phyloP scores from a whole-genome alignment of 495 filamentous ascomycete species.

The Cryomyces antarcticus region DNA sequence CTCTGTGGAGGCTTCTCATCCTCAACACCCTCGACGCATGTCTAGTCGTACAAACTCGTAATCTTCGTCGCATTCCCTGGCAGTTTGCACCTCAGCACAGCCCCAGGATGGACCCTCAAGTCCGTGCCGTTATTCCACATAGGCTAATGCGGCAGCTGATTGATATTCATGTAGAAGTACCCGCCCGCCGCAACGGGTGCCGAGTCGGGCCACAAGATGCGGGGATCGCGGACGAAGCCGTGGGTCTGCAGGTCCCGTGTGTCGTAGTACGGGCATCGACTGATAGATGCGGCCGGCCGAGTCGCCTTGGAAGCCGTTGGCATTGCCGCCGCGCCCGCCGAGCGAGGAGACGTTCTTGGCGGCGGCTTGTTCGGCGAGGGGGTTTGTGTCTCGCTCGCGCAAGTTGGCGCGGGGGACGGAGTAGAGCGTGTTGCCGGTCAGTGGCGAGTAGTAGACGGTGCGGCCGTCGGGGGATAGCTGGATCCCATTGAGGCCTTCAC shows the following conservation, averaged over 20 bases:
- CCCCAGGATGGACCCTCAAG: conserved; percentile 11
- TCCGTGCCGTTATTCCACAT: conserved; percentile 17
- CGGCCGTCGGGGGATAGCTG: conserved; percentile 19
- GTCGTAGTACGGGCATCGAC: conserved; percentile 22
- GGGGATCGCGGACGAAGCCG: conserved; percentile 20
- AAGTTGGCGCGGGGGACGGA: conserved; percentile 16
- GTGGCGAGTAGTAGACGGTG: conserved; percentile 19
- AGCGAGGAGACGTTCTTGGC: conserved; percentile 17
- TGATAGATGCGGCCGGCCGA: conserved; percentile 20
- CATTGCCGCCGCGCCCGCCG: conserved; percentile 20
- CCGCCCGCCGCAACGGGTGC: conserved; percentile 18
- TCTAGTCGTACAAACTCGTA: conserved; percentile 2
- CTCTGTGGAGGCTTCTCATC: too few species aligned
- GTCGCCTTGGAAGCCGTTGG: conserved; percentile 21
- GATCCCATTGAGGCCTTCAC: conserved; percentile 20
- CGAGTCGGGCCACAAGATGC: conserved; percentile 24
- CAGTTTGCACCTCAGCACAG: conserved; percentile 13
- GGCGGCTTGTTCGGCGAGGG: conserved; percentile 17
- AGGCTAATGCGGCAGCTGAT: conserved; percentile 21
- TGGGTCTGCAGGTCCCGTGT: conserved; percentile 13
- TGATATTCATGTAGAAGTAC: conserved; percentile 24
- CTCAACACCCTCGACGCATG: neutral
- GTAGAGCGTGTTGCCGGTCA: conserved; percentile 18
- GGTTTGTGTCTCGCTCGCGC: conserved; percentile 11
- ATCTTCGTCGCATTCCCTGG: conserved; percentile 14